phyloP scores from a whole-genome alignment of 805 yeast genomes.

The Metschnikowia noctiluminum region DNA sequence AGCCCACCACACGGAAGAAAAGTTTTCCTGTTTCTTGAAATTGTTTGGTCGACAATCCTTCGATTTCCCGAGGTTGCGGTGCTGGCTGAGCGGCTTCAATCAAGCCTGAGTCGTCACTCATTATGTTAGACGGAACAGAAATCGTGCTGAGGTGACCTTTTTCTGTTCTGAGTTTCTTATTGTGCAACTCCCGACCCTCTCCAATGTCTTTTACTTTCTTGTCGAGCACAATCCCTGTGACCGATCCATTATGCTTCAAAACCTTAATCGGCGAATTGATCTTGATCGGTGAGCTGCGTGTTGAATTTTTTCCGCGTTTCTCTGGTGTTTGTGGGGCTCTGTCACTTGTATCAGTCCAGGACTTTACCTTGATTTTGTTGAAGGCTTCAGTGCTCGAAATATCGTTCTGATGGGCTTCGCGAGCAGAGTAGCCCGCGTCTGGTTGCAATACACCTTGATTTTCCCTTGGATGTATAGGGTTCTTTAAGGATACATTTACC shows the following conservation, averaged over 20 bases:
- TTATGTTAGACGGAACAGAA: conserved; percentile 26
- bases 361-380: neutral
- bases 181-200: neutral
- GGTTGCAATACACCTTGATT: neutral
- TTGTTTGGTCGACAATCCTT: neutral
- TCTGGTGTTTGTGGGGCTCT: neutral
- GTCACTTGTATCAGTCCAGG: neutral
- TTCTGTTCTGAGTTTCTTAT: conserved; percentile 5
- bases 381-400: neutral
- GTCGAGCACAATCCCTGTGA: conserved; percentile 24
- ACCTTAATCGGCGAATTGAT: conserved; percentile 38
- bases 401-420: conserved; percentile 2
- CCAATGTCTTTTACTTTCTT: conserved; percentile 1
- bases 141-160: conserved; percentile 26
- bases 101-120: neutral
- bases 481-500: neutral
- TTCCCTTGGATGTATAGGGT: neutral
- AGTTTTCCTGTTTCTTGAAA: conserved; percentile 44
- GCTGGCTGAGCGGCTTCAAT: neutral
- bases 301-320: neutral
- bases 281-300: conserved; percentile 28
- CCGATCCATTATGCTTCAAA: conserved; percentile 27
- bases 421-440: neutral
- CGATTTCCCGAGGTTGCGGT: neutral
- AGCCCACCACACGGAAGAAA: conserved; percentile 48